Base-by-base conservation (phyloP, 2,329 filamentous ascomycete genomes). In the Trichoderma afroharzianum region DNA sequence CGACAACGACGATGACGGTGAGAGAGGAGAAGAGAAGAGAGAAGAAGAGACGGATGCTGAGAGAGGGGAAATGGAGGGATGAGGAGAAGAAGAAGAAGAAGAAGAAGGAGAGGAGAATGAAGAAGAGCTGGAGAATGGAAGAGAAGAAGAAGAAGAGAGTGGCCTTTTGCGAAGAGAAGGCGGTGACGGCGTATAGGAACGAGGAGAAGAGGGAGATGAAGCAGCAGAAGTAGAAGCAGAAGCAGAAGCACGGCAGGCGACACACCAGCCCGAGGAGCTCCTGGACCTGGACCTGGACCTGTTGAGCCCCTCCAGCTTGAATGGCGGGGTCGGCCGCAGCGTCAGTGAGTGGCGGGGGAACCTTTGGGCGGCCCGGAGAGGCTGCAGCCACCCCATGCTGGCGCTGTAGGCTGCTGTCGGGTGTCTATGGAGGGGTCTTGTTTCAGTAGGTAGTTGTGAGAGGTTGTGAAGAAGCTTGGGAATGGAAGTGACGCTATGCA, bases 361-460 rank as follows among this genome's bases (percentile, higher is more conserved):
- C 57, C 26, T 32, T 59, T 26, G 63, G 47, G 50, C 68, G 47
- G 59, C 68, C 68, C 61, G 68, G 68, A 70, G 68, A 63, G 68
- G 68, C 68, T 70, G 68, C 68, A 70, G 58, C 61, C 68, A 63
- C 59, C 68, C 58, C 68, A 70, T 70, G 24, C 15, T 43, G 39
- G 8, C n/a, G 6, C 53, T 28, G 32, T 26, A 8, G n/a, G 39
- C 5, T 33, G 32, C 32, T n/a, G n/a, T n/a, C n/a, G n/a, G n/a
- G n/a, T n/a, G n/a, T n/a, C n/a, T n/a, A n/a, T n/a, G n/a, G n/a
- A n/a, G n/a, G n/a, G n/a, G n/a, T n/a, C n/a, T n/a, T n/a, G n/a
- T n/a, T n/a, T n/a, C n/a, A n/a, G n/a, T n/a, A n/a, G n/a, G n/a
- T n/a, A n/a, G n/a, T n/a, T n/a, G n/a, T n/a, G n/a, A n/a, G n/a